Conservation (phyloP, 495 filamentous ascomycete genomes). For the Corynascus novoguineensis region DNA sequence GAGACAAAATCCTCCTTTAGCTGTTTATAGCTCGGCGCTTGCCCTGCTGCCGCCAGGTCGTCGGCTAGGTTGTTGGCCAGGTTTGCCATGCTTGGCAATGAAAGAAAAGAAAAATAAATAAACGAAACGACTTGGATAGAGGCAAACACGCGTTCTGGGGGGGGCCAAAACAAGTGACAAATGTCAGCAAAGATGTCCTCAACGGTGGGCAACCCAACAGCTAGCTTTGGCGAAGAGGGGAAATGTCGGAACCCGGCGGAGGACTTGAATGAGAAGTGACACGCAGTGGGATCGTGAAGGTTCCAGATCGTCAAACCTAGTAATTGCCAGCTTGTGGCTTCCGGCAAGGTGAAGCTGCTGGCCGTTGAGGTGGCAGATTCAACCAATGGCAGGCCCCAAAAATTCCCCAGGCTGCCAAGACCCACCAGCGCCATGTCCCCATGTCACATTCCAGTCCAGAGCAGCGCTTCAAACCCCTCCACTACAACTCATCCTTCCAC, state of each 20-base stretch:
- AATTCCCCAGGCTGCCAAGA: constrained; percentile 11
- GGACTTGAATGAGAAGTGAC: constrained; percentile 15
- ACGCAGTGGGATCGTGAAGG: too few relatives aligned
- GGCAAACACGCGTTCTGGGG: background rate
- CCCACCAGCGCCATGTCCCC: background rate
- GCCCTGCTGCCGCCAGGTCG: constrained; percentile 19
- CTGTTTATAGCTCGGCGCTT: constrained; percentile 64
- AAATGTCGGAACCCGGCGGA: background rate
- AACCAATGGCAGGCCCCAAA: constrained; percentile 17
- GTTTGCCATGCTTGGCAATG: constrained; percentile 26
- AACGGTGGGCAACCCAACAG: background rate
- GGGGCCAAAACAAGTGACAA: too few relatives aligned
- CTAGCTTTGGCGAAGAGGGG: background rate
- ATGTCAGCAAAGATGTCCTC: constrained; percentile 14
- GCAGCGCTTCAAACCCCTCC: background rate
- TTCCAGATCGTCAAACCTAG: constrained; percentile 14
- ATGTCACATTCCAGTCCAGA: constrained; percentile 6
- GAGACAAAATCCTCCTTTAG: constrained; percentile 95
- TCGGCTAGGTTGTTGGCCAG: background rate
- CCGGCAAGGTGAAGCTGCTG: background rate
- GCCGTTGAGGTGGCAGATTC: constrained; percentile 13
- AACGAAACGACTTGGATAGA: background rate
- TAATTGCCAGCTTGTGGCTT: constrained; percentile 21
- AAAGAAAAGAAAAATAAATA: background rate
- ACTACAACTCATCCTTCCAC: background rate